A percentile compares a stretch with the other conserved stretches of the same genome.
Conservation (phyloP, 306 rosid genomes). For the Adenanthera pavonina region DNA sequence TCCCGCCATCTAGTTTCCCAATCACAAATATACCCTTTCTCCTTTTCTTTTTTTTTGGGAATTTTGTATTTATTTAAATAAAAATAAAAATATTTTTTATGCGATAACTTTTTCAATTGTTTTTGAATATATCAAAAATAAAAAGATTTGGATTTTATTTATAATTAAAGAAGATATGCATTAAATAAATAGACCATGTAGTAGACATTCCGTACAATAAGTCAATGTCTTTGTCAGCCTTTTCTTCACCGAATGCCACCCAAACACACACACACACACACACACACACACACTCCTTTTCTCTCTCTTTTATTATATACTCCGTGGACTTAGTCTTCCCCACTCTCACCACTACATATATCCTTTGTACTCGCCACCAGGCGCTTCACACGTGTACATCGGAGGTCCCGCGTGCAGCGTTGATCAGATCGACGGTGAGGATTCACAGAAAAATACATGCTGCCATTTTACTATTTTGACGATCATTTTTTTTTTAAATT, state of each 20-base stretch:
- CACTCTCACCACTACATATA: background rate
- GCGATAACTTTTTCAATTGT: no score
- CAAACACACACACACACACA: slow-evolving; percentile 13
- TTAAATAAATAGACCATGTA: background rate
- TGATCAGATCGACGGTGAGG: background rate
- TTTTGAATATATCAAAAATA: no score
- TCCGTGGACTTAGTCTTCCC: background rate
- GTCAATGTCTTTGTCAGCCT: slow-evolving; percentile 68
- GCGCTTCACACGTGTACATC: background rate
- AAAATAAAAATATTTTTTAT: no score
- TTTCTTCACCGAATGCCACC: slow-evolving; percentile 42
- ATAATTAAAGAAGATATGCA: background rate
- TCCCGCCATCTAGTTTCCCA: no score
- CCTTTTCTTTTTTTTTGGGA: no score
- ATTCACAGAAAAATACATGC: background rate
- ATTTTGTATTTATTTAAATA: no score
- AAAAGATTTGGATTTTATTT: no score
- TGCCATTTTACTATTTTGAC: background rate
- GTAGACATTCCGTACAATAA: slow-evolving; percentile 47
- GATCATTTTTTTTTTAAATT: background rate
- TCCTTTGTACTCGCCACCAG: background rate
- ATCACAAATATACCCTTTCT: no score
- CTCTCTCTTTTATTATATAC: background rate
- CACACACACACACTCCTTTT: slow-evolving; percentile 11
- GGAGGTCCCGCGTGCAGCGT: background rate